These are phyloP conservation scores for Oryza brachyantha DNA, from an alignment of 176 grass and related monocot genomes.

Conservation along the genomic window DNA sequence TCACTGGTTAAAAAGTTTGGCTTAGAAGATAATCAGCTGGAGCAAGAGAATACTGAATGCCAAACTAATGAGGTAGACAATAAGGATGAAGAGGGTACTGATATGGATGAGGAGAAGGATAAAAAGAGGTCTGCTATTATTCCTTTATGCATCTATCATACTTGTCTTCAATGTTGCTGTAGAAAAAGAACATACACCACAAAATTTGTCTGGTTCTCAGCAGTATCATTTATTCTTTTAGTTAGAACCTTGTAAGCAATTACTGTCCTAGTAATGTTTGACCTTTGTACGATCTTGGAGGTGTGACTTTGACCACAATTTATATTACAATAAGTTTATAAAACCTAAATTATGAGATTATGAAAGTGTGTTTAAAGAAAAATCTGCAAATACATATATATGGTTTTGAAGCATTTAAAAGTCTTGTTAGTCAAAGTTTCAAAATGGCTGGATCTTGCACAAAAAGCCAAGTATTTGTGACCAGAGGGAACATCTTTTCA, in stretches of 20 bases:
- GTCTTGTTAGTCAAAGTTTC: no score
- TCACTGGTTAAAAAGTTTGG: slow-evolving; percentile 68
- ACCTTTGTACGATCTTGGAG: no score
- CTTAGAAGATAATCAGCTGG: slow-evolving; percentile 46
- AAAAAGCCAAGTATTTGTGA: no score
- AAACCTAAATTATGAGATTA: no score
- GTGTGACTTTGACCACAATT: no score
- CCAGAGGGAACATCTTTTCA: background rate
- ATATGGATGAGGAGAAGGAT: slow-evolving; percentile 34
- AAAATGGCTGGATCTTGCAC: no score
- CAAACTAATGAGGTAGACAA: slow-evolving; percentile 33
- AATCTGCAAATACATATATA: no score
- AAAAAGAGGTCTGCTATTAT: slow-evolving; percentile 51
- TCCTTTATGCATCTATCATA: slow-evolving; percentile 16
- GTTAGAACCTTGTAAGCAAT: background rate
- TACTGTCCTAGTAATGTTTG: no score
- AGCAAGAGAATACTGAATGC: slow-evolving; percentile 51
- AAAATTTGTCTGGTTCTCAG: background rate
- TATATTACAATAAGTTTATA: no score
- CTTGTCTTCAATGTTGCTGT: slow-evolving; percentile 11
- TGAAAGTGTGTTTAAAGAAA: no score
- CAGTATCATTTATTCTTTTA: background rate
- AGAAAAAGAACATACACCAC: background rate
- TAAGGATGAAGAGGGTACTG: slow-evolving; percentile 33
- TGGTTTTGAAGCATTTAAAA: no score